These are phyloP conservation scores for Xylaria sp. DNA, from an alignment of 495 filamentous ascomycete species.

Conservation along the genomic window DNA sequence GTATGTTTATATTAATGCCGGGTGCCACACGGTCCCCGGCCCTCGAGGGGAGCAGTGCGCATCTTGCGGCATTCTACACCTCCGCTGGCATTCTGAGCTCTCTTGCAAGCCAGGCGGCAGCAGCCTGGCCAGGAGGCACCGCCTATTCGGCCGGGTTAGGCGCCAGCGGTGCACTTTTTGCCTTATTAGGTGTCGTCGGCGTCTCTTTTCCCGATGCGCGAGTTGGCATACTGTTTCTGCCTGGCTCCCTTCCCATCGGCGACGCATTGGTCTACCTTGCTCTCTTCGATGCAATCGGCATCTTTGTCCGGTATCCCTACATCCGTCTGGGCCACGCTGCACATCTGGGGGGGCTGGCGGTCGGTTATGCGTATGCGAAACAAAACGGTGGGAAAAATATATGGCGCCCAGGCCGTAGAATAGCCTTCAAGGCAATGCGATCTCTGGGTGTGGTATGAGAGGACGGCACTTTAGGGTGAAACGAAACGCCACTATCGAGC, in stretches of 20 bases:
- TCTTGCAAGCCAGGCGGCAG: constrained; percentile 34
- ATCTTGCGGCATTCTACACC: constrained; percentile 43
- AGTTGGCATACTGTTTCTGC: constrained; percentile 33
- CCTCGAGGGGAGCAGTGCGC: constrained; percentile 34
- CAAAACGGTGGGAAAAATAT: constrained; percentile 30
- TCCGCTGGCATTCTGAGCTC: constrained; percentile 37
- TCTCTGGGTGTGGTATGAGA: constrained; percentile 23
- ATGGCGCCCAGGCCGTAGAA: constrained; percentile 34
- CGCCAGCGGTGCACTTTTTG: constrained; percentile 36
- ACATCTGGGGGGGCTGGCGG: constrained; percentile 34
- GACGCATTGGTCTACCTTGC: constrained; percentile 25
- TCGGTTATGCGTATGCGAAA: constrained; percentile 36
- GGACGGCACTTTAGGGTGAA: background rate
- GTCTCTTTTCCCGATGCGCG: constrained; percentile 27
- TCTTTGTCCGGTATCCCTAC: constrained; percentile 35
- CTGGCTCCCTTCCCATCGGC: constrained; percentile 18
- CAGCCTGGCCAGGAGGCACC: constrained; percentile 20
- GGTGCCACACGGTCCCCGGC: constrained; percentile 24
- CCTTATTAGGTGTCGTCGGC: constrained; percentile 36
- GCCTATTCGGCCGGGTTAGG: constrained; percentile 21
- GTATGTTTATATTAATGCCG: constrained; percentile 30
- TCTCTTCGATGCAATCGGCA: constrained; percentile 34
- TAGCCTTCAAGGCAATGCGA: constrained; percentile 30
- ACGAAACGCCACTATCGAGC: background rate
- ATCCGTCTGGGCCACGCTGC: constrained; percentile 27